Conservation (phyloP, 495 filamentous ascomycete genomes). For the Penicillium arizonense region DNA sequence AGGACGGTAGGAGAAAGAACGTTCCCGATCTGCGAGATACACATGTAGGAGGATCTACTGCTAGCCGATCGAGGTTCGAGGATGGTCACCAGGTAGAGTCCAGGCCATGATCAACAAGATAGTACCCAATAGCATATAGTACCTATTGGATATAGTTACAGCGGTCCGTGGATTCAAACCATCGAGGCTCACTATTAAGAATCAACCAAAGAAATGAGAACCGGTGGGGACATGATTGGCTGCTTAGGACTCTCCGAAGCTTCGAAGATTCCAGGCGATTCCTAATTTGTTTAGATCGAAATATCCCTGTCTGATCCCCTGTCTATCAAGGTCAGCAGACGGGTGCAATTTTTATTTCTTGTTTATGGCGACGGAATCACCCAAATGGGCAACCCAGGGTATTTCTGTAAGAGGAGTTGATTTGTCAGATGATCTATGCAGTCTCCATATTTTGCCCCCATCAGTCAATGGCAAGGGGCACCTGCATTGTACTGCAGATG, state of each 20-base stretch:
- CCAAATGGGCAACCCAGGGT: constrained; percentile 18
- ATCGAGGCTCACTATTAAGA: no score
- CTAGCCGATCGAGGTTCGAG: not conserved
- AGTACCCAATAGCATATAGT: no score
- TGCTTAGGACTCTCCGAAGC: constrained; percentile 5
- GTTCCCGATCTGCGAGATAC: not conserved
- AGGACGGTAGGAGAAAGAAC: not conserved
- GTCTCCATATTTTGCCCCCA: not conserved
- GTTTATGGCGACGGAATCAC: constrained; percentile 13
- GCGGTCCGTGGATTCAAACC: no score
- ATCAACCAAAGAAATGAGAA: no score
- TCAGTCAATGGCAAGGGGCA: constrained; percentile 9
- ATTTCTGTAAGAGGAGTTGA: not conserved
- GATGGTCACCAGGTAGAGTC: not conserved
- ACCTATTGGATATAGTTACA: no score
- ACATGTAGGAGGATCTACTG: not conserved
- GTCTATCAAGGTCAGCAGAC: constrained; percentile 24
- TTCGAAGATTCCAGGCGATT: constrained; percentile 21
- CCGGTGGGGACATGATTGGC: constrained; percentile 10
- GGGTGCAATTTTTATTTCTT: constrained; percentile 9
- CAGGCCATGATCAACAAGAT: no score
- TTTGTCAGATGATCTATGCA: constrained; percentile 2
- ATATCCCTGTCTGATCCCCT: not conserved
- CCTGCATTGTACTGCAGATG: not conserved
- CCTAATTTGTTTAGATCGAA: constrained; percentile 18